Percentiles rank a stretch among this genome's conserved stretches.
Evolutionary conservation across 2,329 filamentous ascomycete genomes (phyloP).

Genomic region (Clonostachys solani): DNA sequence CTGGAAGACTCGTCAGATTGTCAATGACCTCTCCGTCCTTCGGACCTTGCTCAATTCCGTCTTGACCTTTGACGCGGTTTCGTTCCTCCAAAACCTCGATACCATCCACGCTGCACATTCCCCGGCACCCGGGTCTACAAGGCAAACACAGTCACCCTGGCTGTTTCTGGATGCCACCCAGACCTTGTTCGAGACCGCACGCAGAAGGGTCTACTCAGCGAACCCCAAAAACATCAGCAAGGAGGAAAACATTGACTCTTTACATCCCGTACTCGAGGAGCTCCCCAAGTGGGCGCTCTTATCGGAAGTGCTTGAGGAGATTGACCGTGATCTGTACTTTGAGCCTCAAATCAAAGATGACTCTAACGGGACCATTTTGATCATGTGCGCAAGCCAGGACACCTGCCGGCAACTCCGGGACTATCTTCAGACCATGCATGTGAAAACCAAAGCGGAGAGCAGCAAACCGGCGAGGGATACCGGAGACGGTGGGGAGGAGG

Average conservation of each 20-base stretch:
- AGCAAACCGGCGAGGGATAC: background rate
- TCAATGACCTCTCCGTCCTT: slow-evolving; percentile 80
- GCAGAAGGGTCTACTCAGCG: slow-evolving; percentile 78
- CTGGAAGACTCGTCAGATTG: slow-evolving; percentile 92
- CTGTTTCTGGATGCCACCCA: slow-evolving; percentile 93
- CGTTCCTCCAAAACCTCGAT: slow-evolving; percentile 89
- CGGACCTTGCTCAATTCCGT: slow-evolving; percentile 78
- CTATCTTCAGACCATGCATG: slow-evolving; percentile 86
- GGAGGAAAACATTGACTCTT: slow-evolving; percentile 48
- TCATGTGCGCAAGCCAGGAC: slow-evolving; percentile 89
- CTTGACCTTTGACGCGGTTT: slow-evolving; percentile 83
- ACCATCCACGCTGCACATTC: slow-evolving; percentile 89
- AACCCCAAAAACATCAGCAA: slow-evolving; percentile 48
- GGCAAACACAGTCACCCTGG: slow-evolving; percentile 91
- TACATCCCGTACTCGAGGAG: slow-evolving; percentile 84
- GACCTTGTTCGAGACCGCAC: slow-evolving; percentile 88
- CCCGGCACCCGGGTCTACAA: slow-evolving; percentile 80
- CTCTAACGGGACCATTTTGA: slow-evolving; percentile 85
- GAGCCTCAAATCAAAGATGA: slow-evolving; percentile 74
- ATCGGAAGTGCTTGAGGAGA: slow-evolving; percentile 88
- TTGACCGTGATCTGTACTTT: slow-evolving; percentile 85
- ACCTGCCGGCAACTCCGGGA: slow-evolving; percentile 87
- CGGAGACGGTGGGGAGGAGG: slow-evolving; percentile 7
- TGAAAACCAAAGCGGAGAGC: slow-evolving; percentile 48
- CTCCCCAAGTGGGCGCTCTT: slow-evolving; percentile 90